Percentiles rank a stretch among this genome's conserved stretches.
These are phyloP conservation scores for Filobasidium uniguttulatum DNA, from an alignment of 1,284 basidiomycete genomes.

Conservation along the genomic window DNA sequence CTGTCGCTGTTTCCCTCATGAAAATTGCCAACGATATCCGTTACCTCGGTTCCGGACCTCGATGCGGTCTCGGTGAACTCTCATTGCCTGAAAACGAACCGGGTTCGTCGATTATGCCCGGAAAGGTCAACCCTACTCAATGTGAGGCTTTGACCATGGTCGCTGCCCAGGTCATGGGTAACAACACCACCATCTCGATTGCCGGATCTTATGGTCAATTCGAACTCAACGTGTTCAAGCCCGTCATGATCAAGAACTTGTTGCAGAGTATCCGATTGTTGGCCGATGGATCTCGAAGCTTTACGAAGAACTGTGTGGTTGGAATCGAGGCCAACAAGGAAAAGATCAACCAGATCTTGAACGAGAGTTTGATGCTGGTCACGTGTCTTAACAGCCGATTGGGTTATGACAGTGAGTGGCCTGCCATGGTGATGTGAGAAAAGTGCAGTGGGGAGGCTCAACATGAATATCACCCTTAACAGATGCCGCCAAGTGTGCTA, in stretches of 20 bases:
- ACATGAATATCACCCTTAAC: constrained; percentile 8
- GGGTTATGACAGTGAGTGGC: constrained; percentile 77
- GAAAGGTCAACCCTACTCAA: constrained; percentile 99
- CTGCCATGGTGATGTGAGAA: not conserved
- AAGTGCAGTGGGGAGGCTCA: not conserved
- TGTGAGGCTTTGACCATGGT: constrained; percentile 99
- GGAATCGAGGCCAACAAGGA: constrained; percentile 94
- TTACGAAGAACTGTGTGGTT: constrained; percentile 93
- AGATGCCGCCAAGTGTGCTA: constrained; percentile 97
- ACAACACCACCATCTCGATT: constrained; percentile 84
- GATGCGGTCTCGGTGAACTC: constrained; percentile 93
- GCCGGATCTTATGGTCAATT: constrained; percentile 94
- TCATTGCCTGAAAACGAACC: constrained; percentile 96
- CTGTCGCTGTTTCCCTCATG: constrained; percentile 88
- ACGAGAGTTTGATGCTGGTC: constrained; percentile 93
- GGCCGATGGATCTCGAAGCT: constrained; percentile 81
- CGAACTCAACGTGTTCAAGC: constrained; percentile 99
- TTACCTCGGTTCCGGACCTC: constrained; percentile 92
- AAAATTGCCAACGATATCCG: constrained; percentile 99
- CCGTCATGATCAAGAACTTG: constrained; percentile 95
- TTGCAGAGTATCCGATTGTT: constrained; percentile 88
- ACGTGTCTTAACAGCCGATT: constrained; percentile 86
- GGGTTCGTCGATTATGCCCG: constrained; percentile 98
- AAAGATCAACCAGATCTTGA: constrained; percentile 73
- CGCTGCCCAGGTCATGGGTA: constrained; percentile 95